Evolutionary conservation across 2,329 filamentous ascomycete genomes (phyloP).

Genomic region (Talaromyces rugulosus): DNA sequence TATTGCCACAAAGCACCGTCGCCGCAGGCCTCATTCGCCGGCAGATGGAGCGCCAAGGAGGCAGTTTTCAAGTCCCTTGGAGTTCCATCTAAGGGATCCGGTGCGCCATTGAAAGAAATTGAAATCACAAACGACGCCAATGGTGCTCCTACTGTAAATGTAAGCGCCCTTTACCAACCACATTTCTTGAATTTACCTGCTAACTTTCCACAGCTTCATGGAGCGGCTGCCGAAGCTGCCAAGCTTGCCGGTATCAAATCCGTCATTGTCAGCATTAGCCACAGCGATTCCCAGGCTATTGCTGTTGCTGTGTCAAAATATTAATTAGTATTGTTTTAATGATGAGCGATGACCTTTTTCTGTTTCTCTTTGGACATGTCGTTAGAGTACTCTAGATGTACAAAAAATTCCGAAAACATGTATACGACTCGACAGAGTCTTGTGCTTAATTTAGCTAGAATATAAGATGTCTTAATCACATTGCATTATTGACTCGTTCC

Average conservation of each 20-base stretch:
- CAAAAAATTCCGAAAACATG: neutral
- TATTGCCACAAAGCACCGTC: constrained; percentile 80
- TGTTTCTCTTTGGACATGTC: constrained; percentile 4
- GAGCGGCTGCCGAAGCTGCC: constrained; percentile 78
- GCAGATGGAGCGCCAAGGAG: constrained; percentile 95
- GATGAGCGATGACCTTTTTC: constrained; percentile 13
- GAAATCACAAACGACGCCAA: constrained; percentile 79
- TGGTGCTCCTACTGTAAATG: constrained; percentile 78
- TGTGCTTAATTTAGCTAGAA: neutral
- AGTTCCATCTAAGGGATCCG: constrained; percentile 79
- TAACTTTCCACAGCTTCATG: constrained; percentile 66
- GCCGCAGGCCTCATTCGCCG: constrained; percentile 87
- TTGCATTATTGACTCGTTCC: neutral
- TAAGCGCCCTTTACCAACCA: constrained; percentile 51
- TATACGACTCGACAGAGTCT: neutral
- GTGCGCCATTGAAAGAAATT: constrained; percentile 88
- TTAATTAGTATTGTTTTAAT: constrained; percentile 2
- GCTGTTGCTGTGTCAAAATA: constrained; percentile 86
- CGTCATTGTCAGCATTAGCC: constrained; percentile 90
- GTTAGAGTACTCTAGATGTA: constrained; percentile 21
- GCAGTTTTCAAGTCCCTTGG: constrained; percentile 97
- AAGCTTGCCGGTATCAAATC: constrained; percentile 81
- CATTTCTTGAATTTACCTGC: neutral
- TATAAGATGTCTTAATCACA: neutral
- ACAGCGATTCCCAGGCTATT: constrained; percentile 90